Evolutionary conservation across 768 basidiomycete genomes (phyloP), one percentile per base, ranked within the genome.

Genomic region (Trametopsis cervina): DNA sequence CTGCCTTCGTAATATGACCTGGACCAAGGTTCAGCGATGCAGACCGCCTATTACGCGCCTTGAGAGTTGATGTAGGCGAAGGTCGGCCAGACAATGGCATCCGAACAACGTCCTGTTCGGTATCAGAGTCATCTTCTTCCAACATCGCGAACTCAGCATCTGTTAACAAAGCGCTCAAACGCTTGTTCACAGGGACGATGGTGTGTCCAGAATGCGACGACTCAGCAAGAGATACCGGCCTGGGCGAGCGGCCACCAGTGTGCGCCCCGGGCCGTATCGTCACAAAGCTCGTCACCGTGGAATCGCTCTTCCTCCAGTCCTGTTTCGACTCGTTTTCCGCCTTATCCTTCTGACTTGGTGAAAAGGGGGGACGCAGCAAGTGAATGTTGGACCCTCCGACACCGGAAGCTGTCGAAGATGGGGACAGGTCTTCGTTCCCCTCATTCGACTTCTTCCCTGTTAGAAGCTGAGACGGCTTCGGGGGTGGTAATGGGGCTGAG

Each of bases 161-260:
- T 9, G 75, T 76, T 35, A 85, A 66, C 25, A 87, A 69, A 3
- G 81, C 78, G 57, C 85, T 88, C 35, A 81, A 66, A 22, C 87
- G 76, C 63, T 78, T 83, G 61, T 73, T 77, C 27, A 71, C 66
- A 7, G 83, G 82, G 2, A 86, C 81, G 48, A 89, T 67, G 17
- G 87, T 89, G 58, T 82, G 74, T 4, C 72, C 81, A 5, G 85
- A 87, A 42, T 85, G 83, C 46, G 86, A 67, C 0, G 85, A 87
- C 52, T 87, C 86, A 7, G 84, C 85, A 66, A 83, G 77, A 7
- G 87, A 89, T 25, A 86, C 83, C 3, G 87, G 87, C 13, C 87
- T 74, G 2, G 81, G 68, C 22, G 74, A 74, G 26, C 71, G 72
- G 26, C 58, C 60, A 12, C 67, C 57, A 3, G 62, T 57, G 25